Conservation (phyloP, 345 rosid species). For the Anacardium occidentale region DNA sequence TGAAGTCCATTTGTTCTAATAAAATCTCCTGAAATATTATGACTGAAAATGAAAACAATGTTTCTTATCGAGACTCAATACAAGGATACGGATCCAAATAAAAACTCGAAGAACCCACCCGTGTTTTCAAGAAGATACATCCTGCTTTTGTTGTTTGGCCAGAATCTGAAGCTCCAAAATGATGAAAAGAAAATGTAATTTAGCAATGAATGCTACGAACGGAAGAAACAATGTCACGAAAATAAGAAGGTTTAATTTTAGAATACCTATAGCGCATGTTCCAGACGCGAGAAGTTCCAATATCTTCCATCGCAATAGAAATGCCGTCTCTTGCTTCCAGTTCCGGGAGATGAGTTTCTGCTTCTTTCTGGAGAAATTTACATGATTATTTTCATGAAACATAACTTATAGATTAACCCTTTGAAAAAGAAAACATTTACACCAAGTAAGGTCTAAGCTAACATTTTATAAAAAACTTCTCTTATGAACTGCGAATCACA, state of each 20-base stretch:
- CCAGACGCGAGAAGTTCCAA: slow-evolving; percentile 95
- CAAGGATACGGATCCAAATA: too few relatives aligned
- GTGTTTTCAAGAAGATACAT: slow-evolving; percentile 99
- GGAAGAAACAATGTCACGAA: not conserved
- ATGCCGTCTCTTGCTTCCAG: slow-evolving; percentile 96
- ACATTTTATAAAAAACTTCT: not conserved
- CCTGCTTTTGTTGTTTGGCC: slow-evolving; percentile 99
- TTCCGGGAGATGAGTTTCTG: slow-evolving; percentile 95
- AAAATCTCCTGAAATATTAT: slow-evolving; percentile 64
- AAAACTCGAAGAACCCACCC: slow-evolving; percentile 34
- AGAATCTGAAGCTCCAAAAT: slow-evolving; percentile 71
- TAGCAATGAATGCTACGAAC: slow-evolving; percentile 8
- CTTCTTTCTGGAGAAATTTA: slow-evolving; percentile 66
- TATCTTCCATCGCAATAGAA: slow-evolving; percentile 95
- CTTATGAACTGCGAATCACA: not conserved
- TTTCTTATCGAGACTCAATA: too few relatives aligned
- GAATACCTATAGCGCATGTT: slow-evolving; percentile 94
- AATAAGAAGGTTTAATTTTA: not conserved
- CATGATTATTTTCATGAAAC: not conserved
- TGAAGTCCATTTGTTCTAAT: slow-evolving; percentile 92
- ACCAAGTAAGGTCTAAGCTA: too few relatives aligned
- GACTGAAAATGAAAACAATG: not conserved
- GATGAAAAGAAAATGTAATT: slow-evolving; percentile 16
- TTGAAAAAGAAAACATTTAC: too few relatives aligned
- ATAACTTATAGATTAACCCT: too few relatives aligned